These are phyloP conservation scores for Ilex paraguariensis DNA, from an alignment of 305 asterid genomes.

Conservation along the genomic window DNA sequence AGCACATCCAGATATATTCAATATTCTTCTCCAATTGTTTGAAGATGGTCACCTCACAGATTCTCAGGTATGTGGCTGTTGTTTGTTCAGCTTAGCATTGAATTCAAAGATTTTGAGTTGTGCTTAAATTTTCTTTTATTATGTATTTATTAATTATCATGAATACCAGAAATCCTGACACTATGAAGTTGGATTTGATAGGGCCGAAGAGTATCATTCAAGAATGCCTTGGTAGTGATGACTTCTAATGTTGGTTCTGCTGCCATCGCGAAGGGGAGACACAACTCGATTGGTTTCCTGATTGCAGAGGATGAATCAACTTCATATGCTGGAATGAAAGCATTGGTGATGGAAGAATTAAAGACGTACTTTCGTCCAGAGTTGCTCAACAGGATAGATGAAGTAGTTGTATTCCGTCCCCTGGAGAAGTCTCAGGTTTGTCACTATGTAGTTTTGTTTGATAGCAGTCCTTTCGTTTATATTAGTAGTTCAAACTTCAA, in stretches of 20 bases:
- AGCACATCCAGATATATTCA: constrained; percentile 94
- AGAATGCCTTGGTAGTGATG: constrained; percentile 86
- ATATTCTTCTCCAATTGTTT: constrained; percentile 87
- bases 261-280: constrained; percentile 79
- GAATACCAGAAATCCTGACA: constrained; percentile 2
- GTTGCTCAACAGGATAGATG: constrained; percentile 89
- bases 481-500: too few relatives aligned
- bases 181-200: constrained; percentile 21
- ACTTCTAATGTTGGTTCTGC: constrained; percentile 93
- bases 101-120: too few relatives aligned
- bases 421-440: constrained; percentile 92
- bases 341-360: constrained; percentile 82
- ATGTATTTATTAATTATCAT: not conserved
- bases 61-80: constrained; percentile 61
- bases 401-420: constrained; percentile 91
- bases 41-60: constrained; percentile 97
- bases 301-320: constrained; percentile 47
- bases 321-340: constrained; percentile 83
- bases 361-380: constrained; percentile 92
- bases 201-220: constrained; percentile 98
- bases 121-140: not conserved
- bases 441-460: constrained; percentile 5
- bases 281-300: constrained; percentile 64
- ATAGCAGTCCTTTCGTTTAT: not conserved
- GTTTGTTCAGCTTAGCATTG: too few relatives aligned